Evolutionary conservation across 768 basidiomycete genomes (phyloP).

Genomic region (Tricholoma sp.): DNA sequence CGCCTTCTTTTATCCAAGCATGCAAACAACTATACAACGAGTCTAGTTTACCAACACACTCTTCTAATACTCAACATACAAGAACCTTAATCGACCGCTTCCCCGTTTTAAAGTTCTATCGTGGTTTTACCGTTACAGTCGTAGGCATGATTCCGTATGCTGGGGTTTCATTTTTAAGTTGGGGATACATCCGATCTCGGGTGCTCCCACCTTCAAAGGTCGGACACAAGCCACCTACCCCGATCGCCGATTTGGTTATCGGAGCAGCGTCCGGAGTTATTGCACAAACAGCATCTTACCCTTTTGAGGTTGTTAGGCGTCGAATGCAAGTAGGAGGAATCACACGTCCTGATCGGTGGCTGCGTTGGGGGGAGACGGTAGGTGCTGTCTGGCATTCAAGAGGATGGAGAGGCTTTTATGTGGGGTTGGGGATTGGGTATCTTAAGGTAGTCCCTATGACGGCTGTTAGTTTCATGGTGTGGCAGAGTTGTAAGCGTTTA

Average conservation of each 20-base stretch:
- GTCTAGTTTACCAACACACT: constrained; percentile 30
- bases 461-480: constrained; percentile 86
- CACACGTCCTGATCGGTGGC: constrained; percentile 67
- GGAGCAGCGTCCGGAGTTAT: constrained; percentile 84
- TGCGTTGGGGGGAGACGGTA: constrained; percentile 79
- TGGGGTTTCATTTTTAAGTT: constrained; percentile 90
- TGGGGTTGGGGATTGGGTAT: constrained; percentile 89
- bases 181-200: constrained; percentile 69
- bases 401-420: constrained; percentile 88
- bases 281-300: constrained; percentile 89
- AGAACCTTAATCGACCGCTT: constrained; percentile 49
- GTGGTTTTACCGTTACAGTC: constrained; percentile 93
- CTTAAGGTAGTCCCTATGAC: constrained; percentile 96
- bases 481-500: constrained; percentile 73
- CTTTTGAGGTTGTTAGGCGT: constrained; percentile 88
- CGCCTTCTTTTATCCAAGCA: constrained; percentile 50
- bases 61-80: constrained; percentile 18
- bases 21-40: constrained; percentile 70
- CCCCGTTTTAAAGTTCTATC: constrained; percentile 87
- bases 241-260: constrained; percentile 65
- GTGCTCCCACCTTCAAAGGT: constrained; percentile 43
- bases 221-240: constrained; percentile 33
- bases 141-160: constrained; percentile 94
- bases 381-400: constrained; percentile 53
- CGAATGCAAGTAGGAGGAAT: constrained; percentile 95